A percentile compares a stretch with the other conserved stretches of the same genome.
These are phyloP conservation scores for Tolypocladium paradoxum DNA, from an alignment of 2,329 filamentous ascomycete genomes.

Conservation along the genomic window DNA sequence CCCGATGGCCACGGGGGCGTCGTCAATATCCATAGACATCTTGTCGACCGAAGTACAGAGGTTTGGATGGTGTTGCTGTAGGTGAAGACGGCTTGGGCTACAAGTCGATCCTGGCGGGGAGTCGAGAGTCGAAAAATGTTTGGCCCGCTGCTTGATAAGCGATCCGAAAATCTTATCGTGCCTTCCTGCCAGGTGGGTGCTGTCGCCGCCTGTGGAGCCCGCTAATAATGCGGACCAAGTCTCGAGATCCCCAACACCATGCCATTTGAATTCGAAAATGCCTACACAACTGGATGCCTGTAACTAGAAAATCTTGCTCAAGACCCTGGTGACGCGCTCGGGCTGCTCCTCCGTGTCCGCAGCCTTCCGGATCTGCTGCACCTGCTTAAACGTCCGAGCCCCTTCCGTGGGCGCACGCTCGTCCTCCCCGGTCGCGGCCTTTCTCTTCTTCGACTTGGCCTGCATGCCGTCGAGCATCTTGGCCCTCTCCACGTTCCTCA, in stretches of 20 bases:
- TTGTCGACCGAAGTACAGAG: constrained; percentile 6
- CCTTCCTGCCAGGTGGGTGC: background rate
- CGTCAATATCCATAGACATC: constrained; percentile 35
- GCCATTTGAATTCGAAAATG: background rate
- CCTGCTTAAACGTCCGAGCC: constrained; percentile 54
- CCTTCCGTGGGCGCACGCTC: constrained; percentile 10
- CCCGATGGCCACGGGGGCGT: constrained; percentile 27
- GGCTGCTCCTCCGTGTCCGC: constrained; percentile 33
- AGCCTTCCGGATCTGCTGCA: constrained; percentile 43
- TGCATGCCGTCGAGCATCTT: constrained; percentile 72
- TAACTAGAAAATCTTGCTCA: constrained; percentile 54
- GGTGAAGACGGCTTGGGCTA: constrained; percentile 8
- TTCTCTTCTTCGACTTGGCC: constrained; percentile 37
- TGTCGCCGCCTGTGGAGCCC: background rate
- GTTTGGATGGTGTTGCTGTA: constrained; percentile 6
- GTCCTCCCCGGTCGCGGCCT: constrained; percentile 14
- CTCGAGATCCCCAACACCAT: background rate
- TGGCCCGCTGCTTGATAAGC: constrained; percentile 29
- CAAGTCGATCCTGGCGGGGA: constrained; percentile 8
- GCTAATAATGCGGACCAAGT: background rate
- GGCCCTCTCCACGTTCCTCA: constrained; percentile 66
- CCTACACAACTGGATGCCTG: background rate
- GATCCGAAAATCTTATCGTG: constrained; percentile 15
- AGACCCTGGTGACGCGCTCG: constrained; percentile 46
- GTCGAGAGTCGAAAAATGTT: constrained; percentile 17